phyloP scores from a whole-genome alignment of 1,139 yeast species.

The Yamadazyma diddensiae region DNA sequence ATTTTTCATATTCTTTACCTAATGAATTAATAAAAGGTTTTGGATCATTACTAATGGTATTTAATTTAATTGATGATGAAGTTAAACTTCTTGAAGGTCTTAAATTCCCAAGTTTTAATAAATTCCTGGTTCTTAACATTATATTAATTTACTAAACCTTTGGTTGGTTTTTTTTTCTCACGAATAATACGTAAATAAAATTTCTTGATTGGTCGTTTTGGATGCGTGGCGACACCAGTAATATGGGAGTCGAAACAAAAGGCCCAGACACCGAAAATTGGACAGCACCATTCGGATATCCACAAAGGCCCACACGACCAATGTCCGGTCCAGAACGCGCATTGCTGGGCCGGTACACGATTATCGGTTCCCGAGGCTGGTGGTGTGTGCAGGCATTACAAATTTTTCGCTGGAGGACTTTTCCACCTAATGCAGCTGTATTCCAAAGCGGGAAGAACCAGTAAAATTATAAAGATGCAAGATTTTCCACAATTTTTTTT shows the following conservation, averaged over 20 bases:
- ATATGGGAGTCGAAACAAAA: too few species aligned
- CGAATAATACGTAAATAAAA: conserved; percentile 11
- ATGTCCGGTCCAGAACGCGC: too few species aligned
- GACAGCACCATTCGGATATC: too few species aligned
- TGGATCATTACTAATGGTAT: conserved; percentile 18
- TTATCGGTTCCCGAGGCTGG: conserved; percentile 1
- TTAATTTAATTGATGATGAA: conserved; percentile 4
- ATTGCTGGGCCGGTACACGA: too few species aligned
- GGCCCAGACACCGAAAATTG: too few species aligned
- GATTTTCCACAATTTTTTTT: conserved; percentile 1
- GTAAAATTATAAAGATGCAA: conserved; percentile 2
- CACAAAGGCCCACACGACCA: too few species aligned
- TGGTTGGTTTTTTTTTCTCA: conserved; percentile 5
- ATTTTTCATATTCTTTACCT: conserved; percentile 36
- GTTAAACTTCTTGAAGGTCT: conserved; percentile 8
- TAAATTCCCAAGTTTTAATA: conserved; percentile 8
- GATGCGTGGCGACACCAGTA: conserved; percentile 5
- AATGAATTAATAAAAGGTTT: conserved; percentile 35
- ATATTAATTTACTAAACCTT: not conserved
- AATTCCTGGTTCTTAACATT: conserved; percentile 12
- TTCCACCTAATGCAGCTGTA: conserved; percentile 1
- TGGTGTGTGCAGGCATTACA: not conserved
- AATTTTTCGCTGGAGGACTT: not conserved
- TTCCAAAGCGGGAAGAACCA: conserved; percentile 1
- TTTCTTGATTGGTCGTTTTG: conserved; percentile 15